Evolutionary conservation across 176 grass and related monocot genomes (phyloP), one percentile per base, ranked within the genome.

Genomic region (Zizania latifolia): DNA sequence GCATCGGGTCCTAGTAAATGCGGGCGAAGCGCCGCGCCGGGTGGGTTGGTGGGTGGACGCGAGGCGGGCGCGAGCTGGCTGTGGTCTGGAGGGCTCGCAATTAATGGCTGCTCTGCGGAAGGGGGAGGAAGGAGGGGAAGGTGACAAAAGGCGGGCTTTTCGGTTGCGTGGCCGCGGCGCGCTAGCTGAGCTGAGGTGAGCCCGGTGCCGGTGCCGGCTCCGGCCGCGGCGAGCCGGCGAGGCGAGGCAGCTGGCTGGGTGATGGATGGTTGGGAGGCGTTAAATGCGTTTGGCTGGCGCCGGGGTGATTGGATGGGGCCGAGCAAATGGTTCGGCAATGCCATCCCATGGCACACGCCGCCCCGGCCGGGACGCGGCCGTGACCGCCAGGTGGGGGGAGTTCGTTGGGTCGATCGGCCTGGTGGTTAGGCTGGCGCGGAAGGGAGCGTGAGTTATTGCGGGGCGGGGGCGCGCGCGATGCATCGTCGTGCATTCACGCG

Each of bases 231-330:
- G n/a, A n/a, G n/a, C n/a, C n/a, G n/a, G n/a, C n/a, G n/a, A n/a
- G n/a, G n/a, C n/a, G n/a, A n/a, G n/a, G n/a, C n/a, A n/a, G n/a
- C n/a, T n/a, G n/a, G n/a, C n/a, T n/a, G n/a, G n/a, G n/a, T n/a
- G n/a, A n/a, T n/a, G n/a, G n/a, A n/a, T 50, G 38, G 85, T 83
- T 87, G 80, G 74, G 80, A 68, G 80, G 85, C 74, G 74, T 87
- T 87, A 83, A 87, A 83, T 87, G 85, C 80, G 80, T 62, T 64
- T 46, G 73, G 85, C 58, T 78, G 79, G 66, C 79, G 79, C 38
- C 58, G 58, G 59, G 80, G 43, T 72, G 80, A 56, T 23, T 73
- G 73, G 26, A 74, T 62, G 59, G 79, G 54, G 84, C 34, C 45
- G 43, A 72, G 45, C 63, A 23, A 45, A 29, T 17, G 13, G n/a